Evolutionary conservation across 192 early-diverging fungal species (phyloP).

Genomic region (Entomortierella parvispora): DNA sequence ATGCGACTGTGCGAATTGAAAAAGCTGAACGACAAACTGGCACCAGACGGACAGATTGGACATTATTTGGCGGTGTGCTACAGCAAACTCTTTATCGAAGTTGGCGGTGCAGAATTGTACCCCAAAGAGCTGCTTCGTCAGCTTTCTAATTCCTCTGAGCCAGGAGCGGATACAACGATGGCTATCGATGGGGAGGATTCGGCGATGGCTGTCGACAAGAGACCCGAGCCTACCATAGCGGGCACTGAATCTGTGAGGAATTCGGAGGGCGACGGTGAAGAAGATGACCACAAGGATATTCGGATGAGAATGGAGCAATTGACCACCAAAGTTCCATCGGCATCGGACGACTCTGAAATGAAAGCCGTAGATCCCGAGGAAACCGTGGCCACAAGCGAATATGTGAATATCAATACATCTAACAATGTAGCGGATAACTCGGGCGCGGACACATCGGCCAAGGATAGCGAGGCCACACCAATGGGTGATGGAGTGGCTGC

Average conservation of each 20-base stretch:
- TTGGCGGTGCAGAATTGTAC: conserved; percentile 42
- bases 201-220: neutral
- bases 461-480: neutral
- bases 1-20: conserved; percentile 42
- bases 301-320: conserved; percentile 13
- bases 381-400: no score
- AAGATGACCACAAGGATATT: conserved; percentile 9
- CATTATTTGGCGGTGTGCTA: conserved; percentile 42
- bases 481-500: conserved; percentile 20
- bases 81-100: conserved; percentile 45
- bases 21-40: conserved; percentile 50
- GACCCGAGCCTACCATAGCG: neutral
- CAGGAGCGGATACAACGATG: neutral
- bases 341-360: neutral
- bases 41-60: conserved; percentile 41
- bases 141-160: conserved; percentile 7
- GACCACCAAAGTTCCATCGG: neutral
- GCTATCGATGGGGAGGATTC: neutral
- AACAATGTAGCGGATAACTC: neutral
- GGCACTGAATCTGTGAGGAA: neutral
- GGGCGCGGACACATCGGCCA: neutral
- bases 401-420: neutral
- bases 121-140: conserved; percentile 43
- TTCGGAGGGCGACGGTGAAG: conserved; percentile 4
- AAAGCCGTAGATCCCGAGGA: no score